A percentile compares a stretch with the other conserved stretches of the same genome.
Evolutionary conservation across 345 rosid species (phyloP).

Genomic region (Jatropha curcas): DNA sequence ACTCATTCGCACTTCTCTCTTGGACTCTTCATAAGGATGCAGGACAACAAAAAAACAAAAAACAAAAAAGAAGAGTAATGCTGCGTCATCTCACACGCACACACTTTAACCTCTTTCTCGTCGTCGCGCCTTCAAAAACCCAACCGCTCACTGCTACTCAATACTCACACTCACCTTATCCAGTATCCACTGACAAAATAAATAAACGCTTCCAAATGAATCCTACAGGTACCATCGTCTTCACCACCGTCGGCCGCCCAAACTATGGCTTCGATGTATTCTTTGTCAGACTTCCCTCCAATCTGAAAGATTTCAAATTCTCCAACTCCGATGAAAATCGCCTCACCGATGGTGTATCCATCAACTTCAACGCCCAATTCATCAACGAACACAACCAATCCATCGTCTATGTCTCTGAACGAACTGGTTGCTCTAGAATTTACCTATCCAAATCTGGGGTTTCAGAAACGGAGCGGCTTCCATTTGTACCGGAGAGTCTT

Average conservation of each 20-base stretch:
- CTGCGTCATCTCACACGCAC: not conserved
- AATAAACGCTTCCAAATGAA: slow-evolving; percentile 33
- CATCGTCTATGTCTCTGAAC: slow-evolving; percentile 68
- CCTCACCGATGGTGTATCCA: slow-evolving; percentile 70
- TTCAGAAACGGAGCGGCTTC: slow-evolving; percentile 46
- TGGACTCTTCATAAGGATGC: not conserved
- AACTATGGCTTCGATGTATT: slow-evolving; percentile 74
- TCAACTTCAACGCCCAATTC: slow-evolving; percentile 82
- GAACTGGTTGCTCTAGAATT: slow-evolving; percentile 50
- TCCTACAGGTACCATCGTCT: slow-evolving; percentile 64
- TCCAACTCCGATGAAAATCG: slow-evolving; percentile 35
- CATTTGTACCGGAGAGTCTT: slow-evolving; percentile 49
- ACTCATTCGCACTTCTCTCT: not conserved
- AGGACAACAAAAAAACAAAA: too few relatives aligned
- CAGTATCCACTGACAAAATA: not conserved
- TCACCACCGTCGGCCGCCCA: slow-evolving; percentile 64
- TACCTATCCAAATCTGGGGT: slow-evolving; percentile 41
- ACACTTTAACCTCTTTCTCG: not conserved
- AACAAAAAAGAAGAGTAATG: not conserved
- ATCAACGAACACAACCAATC: slow-evolving; percentile 25
- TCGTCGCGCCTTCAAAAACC: not conserved
- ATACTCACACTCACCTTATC: not conserved
- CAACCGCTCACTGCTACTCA: not conserved
- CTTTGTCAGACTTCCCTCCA: slow-evolving; percentile 42
- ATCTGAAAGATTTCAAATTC: slow-evolving; percentile 4